These are phyloP conservation scores for Rosa multiflora DNA, from an alignment of 306 rosid species.

Conservation along the genomic window DNA sequence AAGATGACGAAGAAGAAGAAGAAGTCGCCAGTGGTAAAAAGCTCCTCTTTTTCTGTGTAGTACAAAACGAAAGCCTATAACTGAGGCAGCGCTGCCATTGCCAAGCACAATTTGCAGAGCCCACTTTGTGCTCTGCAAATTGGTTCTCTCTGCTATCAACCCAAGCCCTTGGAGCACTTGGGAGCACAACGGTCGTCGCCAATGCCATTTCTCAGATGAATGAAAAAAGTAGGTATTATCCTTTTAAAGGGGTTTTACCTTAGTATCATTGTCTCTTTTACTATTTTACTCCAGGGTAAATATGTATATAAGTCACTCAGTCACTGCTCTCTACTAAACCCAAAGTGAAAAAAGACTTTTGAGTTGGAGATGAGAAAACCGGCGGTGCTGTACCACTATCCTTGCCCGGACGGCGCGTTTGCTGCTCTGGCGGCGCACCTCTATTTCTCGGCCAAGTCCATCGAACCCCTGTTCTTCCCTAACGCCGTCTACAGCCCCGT, in stretches of 20 bases:
- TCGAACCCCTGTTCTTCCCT: constrained; percentile 64
- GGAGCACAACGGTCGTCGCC: not conserved
- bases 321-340: too few relatives aligned
- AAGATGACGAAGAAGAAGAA: constrained; percentile 40
- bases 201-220: constrained; percentile 11
- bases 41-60: not conserved
- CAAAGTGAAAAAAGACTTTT: too few relatives aligned
- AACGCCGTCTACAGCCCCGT: constrained; percentile 74
- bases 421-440: constrained; percentile 93
- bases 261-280: not conserved
- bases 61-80: constrained; percentile 23
- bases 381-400: constrained; percentile 83
- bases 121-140: not conserved
- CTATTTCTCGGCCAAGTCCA: constrained; percentile 61
- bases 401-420: constrained; percentile 87
- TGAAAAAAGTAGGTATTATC: not conserved
- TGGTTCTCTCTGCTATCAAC: not conserved
- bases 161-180: constrained; percentile 10
- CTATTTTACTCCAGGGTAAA: not conserved
- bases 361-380: constrained; percentile 9
- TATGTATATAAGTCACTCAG: too few relatives aligned
- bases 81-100: not conserved
- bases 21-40: constrained; percentile 39
- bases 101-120: constrained; percentile 2
- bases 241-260: not conserved